A percentile compares a stretch with the other conserved stretches of the same genome.
These are phyloP conservation scores for Phyllosticta citribraziliensis DNA, from an alignment of 2,329 filamentous ascomycete genomes.

Conservation along the genomic window DNA sequence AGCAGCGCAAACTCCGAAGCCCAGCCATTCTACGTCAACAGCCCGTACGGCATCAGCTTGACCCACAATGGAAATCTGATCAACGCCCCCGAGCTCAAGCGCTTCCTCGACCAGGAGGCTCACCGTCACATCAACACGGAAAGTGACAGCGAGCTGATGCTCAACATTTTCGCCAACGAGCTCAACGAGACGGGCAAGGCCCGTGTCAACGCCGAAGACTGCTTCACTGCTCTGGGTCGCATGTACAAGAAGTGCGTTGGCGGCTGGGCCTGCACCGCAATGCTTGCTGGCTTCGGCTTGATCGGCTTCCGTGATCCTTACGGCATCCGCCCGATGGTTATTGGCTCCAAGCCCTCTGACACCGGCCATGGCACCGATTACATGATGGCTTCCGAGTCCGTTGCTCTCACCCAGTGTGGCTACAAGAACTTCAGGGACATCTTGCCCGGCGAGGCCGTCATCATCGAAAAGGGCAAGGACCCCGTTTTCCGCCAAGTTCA, in stretches of 20 bases:
- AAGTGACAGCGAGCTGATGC: conserved; percentile 75
- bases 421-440: conserved; percentile 70
- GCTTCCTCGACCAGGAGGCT: conserved; percentile 65
- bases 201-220: conserved; percentile 67
- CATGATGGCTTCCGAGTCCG: conserved; percentile 83
- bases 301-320: conserved; percentile 71
- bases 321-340: conserved; percentile 72
- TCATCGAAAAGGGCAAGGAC: conserved; percentile 66
- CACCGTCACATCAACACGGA: conserved; percentile 86
- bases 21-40: conserved; percentile 88
- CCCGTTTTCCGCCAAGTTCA: conserved; percentile 71
- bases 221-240: conserved; percentile 60
- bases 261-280: conserved; percentile 70
- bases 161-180: conserved; percentile 81
- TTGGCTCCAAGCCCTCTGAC: conserved; percentile 62
- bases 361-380: conserved; percentile 65
- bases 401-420: conserved; percentile 72
- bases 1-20: conserved; percentile 76
- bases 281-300: conserved; percentile 73
- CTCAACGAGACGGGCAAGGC: conserved; percentile 72
- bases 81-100: conserved; percentile 60
- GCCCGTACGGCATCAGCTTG: conserved; percentile 71
- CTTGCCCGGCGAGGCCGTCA: conserved; percentile 73
- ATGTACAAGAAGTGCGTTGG: conserved; percentile 67
- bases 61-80: conserved; percentile 85